Conservation (phyloP, 2,329 filamentous ascomycete species). For the Diaporthe aspalathi region DNA sequence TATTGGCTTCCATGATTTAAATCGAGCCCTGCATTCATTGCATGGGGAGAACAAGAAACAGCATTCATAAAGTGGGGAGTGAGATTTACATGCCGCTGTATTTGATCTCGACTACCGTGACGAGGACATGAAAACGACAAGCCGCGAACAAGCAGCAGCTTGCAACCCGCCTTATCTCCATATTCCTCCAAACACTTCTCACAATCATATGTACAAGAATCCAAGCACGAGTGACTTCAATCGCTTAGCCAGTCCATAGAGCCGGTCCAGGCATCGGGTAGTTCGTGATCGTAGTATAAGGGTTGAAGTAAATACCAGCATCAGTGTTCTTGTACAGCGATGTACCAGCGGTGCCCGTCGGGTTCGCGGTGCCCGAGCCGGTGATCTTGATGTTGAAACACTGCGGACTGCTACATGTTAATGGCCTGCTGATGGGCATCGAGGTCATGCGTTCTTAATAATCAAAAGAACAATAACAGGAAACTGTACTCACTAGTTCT, state of each 20-base stretch:
- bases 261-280: conserved; percentile 47
- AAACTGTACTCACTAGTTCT: conserved; percentile 50
- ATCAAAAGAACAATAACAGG: too few relatives aligned
- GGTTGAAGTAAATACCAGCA: conserved; percentile 46
- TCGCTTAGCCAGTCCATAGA: conserved; percentile 31
- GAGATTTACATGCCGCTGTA: too few relatives aligned
- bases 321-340: conserved; percentile 44
- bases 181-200: too few relatives aligned
- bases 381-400: conserved; percentile 59
- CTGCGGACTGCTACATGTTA: conserved; percentile 48
- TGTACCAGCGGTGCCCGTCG: conserved; percentile 44
- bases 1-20: too few relatives aligned
- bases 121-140: too few relatives aligned
- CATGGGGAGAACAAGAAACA: too few relatives aligned
- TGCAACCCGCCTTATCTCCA: neutral
- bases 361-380: conserved; percentile 50
- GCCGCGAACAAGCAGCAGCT: neutral
- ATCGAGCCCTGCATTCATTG: too few relatives aligned
- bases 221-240: fast-evolving
- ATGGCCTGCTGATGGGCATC: too few relatives aligned
- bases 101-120: too few relatives aligned
- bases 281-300: conserved; percentile 40
- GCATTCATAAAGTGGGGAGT: too few relatives aligned
- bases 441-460: too few relatives aligned
- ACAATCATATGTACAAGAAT: neutral